Evolutionary conservation across 2,329 filamentous ascomycete genomes (phyloP).

Genomic region (Cladosporium cucumerinum): DNA sequence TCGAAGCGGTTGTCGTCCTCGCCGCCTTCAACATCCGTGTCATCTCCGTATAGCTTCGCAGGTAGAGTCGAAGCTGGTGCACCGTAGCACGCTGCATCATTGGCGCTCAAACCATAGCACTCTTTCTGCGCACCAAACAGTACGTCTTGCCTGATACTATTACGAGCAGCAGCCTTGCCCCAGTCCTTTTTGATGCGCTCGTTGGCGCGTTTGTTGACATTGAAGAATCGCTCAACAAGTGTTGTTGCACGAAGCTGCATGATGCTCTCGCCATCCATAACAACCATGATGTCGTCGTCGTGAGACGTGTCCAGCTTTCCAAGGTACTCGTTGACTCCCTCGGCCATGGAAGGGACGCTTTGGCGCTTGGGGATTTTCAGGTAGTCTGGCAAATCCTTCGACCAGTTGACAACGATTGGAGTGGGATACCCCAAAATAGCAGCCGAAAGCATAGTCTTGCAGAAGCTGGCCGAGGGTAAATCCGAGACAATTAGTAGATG

Average conservation of each 20-base stretch:
- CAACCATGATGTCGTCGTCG: slow-evolving; percentile 5
- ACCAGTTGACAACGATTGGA: slow-evolving; percentile 21
- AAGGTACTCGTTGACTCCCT: slow-evolving; percentile 2
- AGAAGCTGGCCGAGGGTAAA: slow-evolving; percentile 25
- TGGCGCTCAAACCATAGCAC: slow-evolving; percentile 12
- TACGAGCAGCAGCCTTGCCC: slow-evolving; percentile 11
- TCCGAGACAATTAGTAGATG: slow-evolving; percentile 29
- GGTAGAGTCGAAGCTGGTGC: slow-evolving; percentile 1
- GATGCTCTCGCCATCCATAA: slow-evolving; percentile 11
- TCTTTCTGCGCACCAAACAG: slow-evolving; percentile 11
- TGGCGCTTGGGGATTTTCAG: not conserved
- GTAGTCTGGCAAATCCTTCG: not conserved
- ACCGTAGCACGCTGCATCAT: slow-evolving; percentile 13
- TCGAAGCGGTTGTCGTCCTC: slow-evolving; percentile 14
- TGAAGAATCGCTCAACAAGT: slow-evolving; percentile 10
- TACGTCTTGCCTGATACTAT: slow-evolving; percentile 1
- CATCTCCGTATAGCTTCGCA: slow-evolving; percentile 1
- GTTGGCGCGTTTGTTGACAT: slow-evolving; percentile 8
- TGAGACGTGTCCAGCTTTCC: slow-evolving; percentile 11
- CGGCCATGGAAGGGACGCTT: not conserved
- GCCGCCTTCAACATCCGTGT: slow-evolving; percentile 13
- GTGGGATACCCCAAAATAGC: slow-evolving; percentile 24
- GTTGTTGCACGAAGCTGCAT: slow-evolving; percentile 12
- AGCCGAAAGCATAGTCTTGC: slow-evolving; percentile 23
- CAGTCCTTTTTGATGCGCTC: slow-evolving; percentile 6